Percentiles rank a stretch among this genome's conserved stretches.
phyloP scores from a whole-genome alignment of 1,284 basidiomycete genomes.

The Cryptococcus sp. region DNA sequence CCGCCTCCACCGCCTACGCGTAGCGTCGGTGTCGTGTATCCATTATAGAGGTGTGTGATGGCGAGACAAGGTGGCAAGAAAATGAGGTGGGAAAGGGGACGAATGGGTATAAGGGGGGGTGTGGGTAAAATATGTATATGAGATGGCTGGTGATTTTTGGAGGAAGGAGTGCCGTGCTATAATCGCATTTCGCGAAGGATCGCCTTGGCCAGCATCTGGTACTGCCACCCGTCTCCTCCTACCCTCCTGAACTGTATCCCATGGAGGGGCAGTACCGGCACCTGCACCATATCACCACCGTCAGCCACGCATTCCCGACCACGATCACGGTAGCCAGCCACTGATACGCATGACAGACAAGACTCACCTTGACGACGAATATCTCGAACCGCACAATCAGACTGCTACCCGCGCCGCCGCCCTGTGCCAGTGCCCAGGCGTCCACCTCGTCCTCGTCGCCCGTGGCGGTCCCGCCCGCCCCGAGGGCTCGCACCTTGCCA shows the following conservation, averaged over 20 bases:
- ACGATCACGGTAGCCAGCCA: too few species aligned
- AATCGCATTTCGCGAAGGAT: constrained; percentile 90
- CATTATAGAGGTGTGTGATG: too few species aligned
- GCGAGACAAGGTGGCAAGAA: too few species aligned
- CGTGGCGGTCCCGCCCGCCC: background rate
- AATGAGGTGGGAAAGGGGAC: too few species aligned
- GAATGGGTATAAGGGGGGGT: too few species aligned
- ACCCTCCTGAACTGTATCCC: constrained; percentile 93
- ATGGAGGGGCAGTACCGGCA: constrained; percentile 88
- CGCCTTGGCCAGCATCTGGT: constrained; percentile 91
- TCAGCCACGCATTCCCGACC: background rate
- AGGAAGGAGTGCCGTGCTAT: constrained; percentile 43
- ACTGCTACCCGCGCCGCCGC: constrained; percentile 57
- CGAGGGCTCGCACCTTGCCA: constrained; percentile 1
- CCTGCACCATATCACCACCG: constrained; percentile 54
- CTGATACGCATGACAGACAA: too few species aligned
- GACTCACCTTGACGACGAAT: constrained; percentile 82
- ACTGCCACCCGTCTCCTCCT: constrained; percentile 94
- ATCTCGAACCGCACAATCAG: constrained; percentile 90
- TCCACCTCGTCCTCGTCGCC: constrained; percentile 57
- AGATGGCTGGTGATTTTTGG: too few species aligned
- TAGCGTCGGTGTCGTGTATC: too few species aligned
- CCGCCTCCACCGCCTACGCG: too few species aligned
- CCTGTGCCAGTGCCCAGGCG: constrained; percentile 64
- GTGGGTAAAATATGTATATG: too few species aligned